Percentiles rank a stretch among this genome's conserved stretches.
Conservation (phyloP, 2,329 filamentous ascomycete species). For the Parafenestella ontariensis region DNA sequence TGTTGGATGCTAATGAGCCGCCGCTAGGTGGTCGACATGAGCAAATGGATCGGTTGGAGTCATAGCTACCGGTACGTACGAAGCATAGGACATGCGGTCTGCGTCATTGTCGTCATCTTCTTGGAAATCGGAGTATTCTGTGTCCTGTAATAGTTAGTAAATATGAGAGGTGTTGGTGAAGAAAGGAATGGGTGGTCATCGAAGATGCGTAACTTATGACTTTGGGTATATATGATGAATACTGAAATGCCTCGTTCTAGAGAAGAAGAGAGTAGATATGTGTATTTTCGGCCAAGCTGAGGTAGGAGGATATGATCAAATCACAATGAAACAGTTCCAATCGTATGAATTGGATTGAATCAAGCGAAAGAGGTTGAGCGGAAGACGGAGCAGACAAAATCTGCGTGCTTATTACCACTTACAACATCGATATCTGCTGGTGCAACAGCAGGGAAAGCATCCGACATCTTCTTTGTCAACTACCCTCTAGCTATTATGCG, state of each 20-base stretch:
- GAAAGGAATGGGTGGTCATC: no score
- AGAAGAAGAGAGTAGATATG: no score
- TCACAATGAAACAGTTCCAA: no score
- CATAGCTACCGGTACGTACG: slow-evolving; percentile 11
- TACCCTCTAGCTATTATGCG: background rate
- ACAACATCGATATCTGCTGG: slow-evolving; percentile 19
- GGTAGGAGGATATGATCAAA: no score
- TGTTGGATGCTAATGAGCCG: slow-evolving; percentile 48
- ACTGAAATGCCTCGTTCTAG: no score
- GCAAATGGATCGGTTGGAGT: background rate
- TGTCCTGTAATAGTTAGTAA: slow-evolving; percentile 26
- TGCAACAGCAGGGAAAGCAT: background rate
- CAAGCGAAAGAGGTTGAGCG: background rate
- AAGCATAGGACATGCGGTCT: slow-evolving; percentile 37
- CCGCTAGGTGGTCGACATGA: slow-evolving; percentile 26
- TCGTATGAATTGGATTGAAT: no score
- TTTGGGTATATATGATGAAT: no score
- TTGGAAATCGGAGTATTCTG: slow-evolving; percentile 30
- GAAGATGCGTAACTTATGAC: no score
- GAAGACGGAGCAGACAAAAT: background rate
- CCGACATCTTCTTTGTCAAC: slow-evolving; percentile 5
- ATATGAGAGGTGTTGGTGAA: no score
- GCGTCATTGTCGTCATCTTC: slow-evolving; percentile 33
- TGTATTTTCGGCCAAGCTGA: no score
- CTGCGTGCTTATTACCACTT: slow-evolving; percentile 3